A percentile compares a stretch with the other conserved stretches of the same genome.
Conservation (phyloP, 1,139 yeast species). For the Blastobotrys capitulatus region DNA sequence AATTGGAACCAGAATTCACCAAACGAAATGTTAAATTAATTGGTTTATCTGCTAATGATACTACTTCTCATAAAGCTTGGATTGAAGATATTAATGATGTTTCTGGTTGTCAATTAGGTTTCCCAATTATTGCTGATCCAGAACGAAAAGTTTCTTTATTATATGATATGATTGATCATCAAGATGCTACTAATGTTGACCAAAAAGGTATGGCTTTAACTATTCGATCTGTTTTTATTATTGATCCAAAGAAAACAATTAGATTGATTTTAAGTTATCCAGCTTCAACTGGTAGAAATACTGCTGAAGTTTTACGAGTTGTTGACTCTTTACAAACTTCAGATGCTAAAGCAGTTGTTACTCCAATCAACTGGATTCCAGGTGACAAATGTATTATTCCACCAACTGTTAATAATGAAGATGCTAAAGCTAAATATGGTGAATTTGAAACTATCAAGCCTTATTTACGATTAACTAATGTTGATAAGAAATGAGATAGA, state of each 20-base stretch:
- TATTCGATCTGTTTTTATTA: constrained; percentile 75
- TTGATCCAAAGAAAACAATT: constrained; percentile 72
- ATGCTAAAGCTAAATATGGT: constrained; percentile 69
- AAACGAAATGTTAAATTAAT: constrained; percentile 70
- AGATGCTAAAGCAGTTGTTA: constrained; percentile 65
- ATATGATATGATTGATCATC: constrained; percentile 75
- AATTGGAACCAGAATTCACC: constrained; percentile 74
- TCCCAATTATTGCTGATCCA: constrained; percentile 81
- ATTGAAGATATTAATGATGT: constrained; percentile 77
- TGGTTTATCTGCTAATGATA: constrained; percentile 71
- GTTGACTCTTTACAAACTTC: constrained; percentile 75
- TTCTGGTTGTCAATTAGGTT: constrained; percentile 57
- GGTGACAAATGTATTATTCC: constrained; percentile 85
- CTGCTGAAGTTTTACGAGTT: constrained; percentile 79
- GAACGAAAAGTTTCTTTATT: constrained; percentile 59
- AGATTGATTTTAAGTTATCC: constrained; percentile 74
- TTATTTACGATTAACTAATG: constrained; percentile 58
- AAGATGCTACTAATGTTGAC: constrained; percentile 56
- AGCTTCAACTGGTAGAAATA: constrained; percentile 82
- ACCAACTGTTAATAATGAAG: constrained; percentile 64
- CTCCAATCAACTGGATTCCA: constrained; percentile 83
- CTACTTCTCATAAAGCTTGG: constrained; percentile 72
- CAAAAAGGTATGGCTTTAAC: constrained; percentile 59
- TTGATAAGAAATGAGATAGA: constrained; percentile 20
- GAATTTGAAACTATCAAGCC: constrained; percentile 74